Evolutionary conservation across 371 early-diverging fungal genomes (phyloP), one percentile per base, ranked within the genome.

Genomic region (Rhizomucor miehei): DNA sequence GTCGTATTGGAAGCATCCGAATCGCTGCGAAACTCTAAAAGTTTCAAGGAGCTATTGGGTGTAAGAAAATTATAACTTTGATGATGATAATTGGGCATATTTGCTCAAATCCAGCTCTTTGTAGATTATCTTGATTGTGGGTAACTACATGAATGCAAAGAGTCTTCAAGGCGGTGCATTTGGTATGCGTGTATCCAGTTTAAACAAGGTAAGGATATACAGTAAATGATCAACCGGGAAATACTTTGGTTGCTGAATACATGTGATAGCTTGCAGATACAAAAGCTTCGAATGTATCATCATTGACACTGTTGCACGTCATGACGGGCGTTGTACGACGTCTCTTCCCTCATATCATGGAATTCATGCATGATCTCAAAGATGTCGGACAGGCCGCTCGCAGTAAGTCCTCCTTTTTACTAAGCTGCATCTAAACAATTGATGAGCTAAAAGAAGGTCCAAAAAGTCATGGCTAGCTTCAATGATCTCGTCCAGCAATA

Each of bases 91-190:
- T 29, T n/a, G 23, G 41, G n/a, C 1, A 20, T 25, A 17, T 5
- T 8, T 16, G 41, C 23, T 9, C 12, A 23, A 43, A 23, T 25
- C 3, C 16, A 34, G 14, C 3, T 20, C 5, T 48, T 47, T 9
- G 5, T 47, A 89, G 75, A 61, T 63, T 11, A 77, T 84, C 12
- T 59, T 84, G 23, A 48, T 76, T 1, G 57, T 85, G 16, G 85
- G 85, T 44, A 85, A 85, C 51, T 85, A 66, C 51, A 82, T 85
- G 85, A 85, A 85, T 57, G 77, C 74, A 1, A 66, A 75, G 2
- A 73, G 73, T 48, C 51, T 72, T 13, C 77, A 79, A 52, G 85
- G 85, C n/a, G 80, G 79, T 37, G 85, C 85, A 0, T 84, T 71
- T 61, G 85, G 85, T 29, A 77, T 84, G 62, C 58, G 65, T 11